Conservation (phyloP, 306 rosid species). For the Vicia villosa region DNA sequence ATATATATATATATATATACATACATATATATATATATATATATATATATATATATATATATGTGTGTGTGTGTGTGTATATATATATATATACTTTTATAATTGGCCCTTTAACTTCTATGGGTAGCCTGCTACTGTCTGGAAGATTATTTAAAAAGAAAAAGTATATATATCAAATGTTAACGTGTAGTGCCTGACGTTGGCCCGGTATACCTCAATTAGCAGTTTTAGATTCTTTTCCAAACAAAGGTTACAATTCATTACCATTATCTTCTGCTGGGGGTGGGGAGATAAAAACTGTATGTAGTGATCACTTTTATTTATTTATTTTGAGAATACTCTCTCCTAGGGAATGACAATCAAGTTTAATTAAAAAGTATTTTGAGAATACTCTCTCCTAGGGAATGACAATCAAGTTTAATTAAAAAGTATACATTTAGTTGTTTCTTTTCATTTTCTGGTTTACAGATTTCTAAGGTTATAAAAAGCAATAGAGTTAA, state of each 20-base stretch:
- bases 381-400: not conserved
- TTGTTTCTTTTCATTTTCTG: conserved; percentile 10
- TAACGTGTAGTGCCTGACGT: not conserved
- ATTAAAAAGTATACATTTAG: not conserved
- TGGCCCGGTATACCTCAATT: not conserved
- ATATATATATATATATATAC: too few relatives aligned
- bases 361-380: too few relatives aligned
- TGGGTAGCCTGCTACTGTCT: not conserved
- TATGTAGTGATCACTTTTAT: not conserved
- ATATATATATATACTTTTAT: not conserved
- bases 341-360: too few relatives aligned
- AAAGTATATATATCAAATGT: not conserved
- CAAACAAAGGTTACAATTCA: not conserved
- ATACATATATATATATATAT: too few relatives aligned
- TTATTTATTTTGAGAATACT: too few relatives aligned
- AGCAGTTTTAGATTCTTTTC: not conserved
- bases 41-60: too few relatives aligned
- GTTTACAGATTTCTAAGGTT: not conserved
- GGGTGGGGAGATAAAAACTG: conserved; percentile 16
- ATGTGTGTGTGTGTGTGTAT: too few relatives aligned
- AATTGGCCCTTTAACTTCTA: not conserved
- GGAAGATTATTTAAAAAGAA: not conserved
- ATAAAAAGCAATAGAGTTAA: not conserved
- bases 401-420: not conserved
- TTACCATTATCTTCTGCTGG: conserved; percentile 2